phyloP scores from a whole-genome alignment of 805 yeast species.

The Yarrowia deformans region DNA sequence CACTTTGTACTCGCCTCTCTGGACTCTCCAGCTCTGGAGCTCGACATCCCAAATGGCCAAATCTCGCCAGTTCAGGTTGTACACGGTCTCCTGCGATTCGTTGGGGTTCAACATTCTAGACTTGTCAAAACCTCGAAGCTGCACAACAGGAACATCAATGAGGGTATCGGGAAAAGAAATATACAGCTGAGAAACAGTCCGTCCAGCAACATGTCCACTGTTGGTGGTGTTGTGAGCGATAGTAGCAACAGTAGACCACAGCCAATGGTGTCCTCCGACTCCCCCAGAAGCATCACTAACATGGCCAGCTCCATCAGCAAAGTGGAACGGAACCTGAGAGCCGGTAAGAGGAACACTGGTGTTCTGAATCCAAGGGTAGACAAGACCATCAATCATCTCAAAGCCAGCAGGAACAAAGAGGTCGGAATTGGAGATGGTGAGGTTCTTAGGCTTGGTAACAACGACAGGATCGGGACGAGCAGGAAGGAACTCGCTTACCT shows the following conservation, averaged over 20 bases:
- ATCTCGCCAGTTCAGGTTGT: constrained; percentile 4
- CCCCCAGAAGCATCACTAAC: constrained; percentile 52
- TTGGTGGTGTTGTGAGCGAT: constrained; percentile 58
- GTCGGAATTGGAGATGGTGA: constrained; percentile 46
- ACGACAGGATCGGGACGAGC: constrained; percentile 47
- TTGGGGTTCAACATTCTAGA: not conserved
- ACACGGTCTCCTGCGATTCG: not conserved
- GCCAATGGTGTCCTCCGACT: constrained; percentile 66
- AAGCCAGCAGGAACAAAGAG: constrained; percentile 60
- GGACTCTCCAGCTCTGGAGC: constrained; percentile 20
- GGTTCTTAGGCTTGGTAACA: not conserved
- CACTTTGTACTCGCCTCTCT: not conserved
- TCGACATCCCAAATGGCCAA: constrained; percentile 9
- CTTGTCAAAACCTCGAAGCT: constrained; percentile 58
- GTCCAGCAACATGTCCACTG: constrained; percentile 57
- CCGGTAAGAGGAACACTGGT: not conserved
- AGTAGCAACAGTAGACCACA: constrained; percentile 61
- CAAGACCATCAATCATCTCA: constrained; percentile 61
- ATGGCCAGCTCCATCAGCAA: not conserved
- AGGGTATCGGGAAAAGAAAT: constrained; percentile 55
- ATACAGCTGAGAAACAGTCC: constrained; percentile 61
- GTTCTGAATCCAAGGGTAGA: constrained; percentile 55
- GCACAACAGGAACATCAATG: constrained; percentile 57
- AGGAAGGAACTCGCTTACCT: constrained; percentile 56
- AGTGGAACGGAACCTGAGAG: not conserved